Evolutionary conservation across 1,139 yeast genomes (phyloP).

Genomic region (Geotrichum klebahnii): DNA sequence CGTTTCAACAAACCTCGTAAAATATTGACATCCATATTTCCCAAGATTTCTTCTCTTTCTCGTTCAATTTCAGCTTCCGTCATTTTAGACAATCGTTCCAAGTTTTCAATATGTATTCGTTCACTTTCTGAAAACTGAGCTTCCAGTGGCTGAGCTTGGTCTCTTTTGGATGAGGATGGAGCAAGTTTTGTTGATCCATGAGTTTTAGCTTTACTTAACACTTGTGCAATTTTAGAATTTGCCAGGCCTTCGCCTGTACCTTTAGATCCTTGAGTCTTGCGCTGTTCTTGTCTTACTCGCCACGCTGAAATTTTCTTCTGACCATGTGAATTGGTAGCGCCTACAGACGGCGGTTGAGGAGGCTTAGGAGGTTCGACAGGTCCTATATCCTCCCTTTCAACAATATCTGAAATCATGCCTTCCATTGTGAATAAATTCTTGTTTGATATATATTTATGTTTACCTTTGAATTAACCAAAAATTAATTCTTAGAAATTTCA

Average conservation of each 20-base stretch:
- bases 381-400: constrained; percentile 55
- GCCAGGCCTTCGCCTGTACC: constrained; percentile 1
- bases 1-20: constrained; percentile 50
- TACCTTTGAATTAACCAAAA: no score
- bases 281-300: constrained; percentile 11
- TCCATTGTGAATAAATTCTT: constrained; percentile 49
- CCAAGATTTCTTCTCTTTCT: constrained; percentile 65
- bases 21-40: constrained; percentile 64
- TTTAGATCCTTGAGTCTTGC: constrained; percentile 1
- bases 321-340: constrained; percentile 29
- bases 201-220: constrained; percentile 9
- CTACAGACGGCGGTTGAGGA: constrained; percentile 20
- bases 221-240: constrained; percentile 15
- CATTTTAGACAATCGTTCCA: constrained; percentile 60
- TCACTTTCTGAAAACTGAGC: constrained; percentile 57
- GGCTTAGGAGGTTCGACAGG: constrained; percentile 40
- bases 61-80: constrained; percentile 58
- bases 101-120: constrained; percentile 71
- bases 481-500: no score
- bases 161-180: background rate
- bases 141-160: constrained; percentile 39
- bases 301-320: constrained; percentile 38
- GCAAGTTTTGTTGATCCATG: background rate
- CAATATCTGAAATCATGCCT: constrained; percentile 68
- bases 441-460: no score